phyloP scores from a whole-genome alignment of 768 basidiomycete species.

The Leccinum pellstonianum region DNA sequence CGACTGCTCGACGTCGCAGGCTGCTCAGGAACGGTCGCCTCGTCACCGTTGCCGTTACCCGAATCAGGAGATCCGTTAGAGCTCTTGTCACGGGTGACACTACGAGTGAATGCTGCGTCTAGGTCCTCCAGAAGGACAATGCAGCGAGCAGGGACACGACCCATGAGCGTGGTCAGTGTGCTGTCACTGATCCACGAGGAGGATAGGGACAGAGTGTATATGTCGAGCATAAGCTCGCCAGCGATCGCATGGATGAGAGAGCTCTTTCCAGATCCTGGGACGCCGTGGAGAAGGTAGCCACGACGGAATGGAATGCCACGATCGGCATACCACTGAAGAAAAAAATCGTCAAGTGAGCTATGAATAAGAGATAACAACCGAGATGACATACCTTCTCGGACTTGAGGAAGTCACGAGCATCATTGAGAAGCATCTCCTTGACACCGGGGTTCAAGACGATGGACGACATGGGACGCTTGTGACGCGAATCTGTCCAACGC shows the following conservation, averaged over 20 bases:
- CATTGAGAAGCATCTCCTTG: slow-evolving; percentile 83
- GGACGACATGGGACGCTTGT: slow-evolving; percentile 85
- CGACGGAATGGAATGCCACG: slow-evolving; percentile 90
- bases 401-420: slow-evolving; percentile 79
- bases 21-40: slow-evolving; percentile 30
- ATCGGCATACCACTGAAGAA: slow-evolving; percentile 81
- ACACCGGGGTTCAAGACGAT: slow-evolving; percentile 88
- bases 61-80: slow-evolving; percentile 45
- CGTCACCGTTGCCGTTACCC: slow-evolving; percentile 33
- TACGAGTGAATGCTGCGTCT: slow-evolving; percentile 84
- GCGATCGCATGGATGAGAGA: slow-evolving; percentile 87
- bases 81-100: slow-evolving; percentile 61
- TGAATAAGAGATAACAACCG: background rate
- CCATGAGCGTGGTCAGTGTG: slow-evolving; percentile 83
- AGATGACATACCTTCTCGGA: slow-evolving; percentile 64
- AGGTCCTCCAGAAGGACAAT: slow-evolving; percentile 90
- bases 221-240: slow-evolving; percentile 85
- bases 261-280: slow-evolving; percentile 84
- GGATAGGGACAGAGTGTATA: slow-evolving; percentile 86
- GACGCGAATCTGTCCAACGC: slow-evolving; percentile 84
- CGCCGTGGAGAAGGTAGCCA: slow-evolving; percentile 81
- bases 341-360: slow-evolving; percentile 1
- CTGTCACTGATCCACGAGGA: slow-evolving; percentile 88
- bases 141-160: slow-evolving; percentile 79
- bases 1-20: slow-evolving; percentile 37